Percentiles rank a stretch among this genome's conserved stretches.
These are phyloP conservation scores for Brassica hybrid DNA, from an alignment of 441 rosid genomes.

Conservation along the genomic window DNA sequence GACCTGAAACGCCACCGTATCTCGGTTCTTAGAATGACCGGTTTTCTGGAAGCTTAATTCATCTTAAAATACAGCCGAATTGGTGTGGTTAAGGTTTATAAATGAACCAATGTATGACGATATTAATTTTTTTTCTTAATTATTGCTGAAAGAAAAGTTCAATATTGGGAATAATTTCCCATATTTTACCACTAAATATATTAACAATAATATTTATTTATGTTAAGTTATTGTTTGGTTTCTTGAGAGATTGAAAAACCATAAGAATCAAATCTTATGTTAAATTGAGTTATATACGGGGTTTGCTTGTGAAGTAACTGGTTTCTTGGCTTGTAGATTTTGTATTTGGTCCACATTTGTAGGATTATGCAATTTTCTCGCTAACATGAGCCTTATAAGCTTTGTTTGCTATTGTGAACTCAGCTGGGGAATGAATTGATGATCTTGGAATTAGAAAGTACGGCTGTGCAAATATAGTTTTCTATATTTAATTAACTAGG, in stretches of 20 bases:
- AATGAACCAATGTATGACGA: neutral
- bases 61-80: neutral
- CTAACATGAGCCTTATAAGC: conserved; percentile 21
- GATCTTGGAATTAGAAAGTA: neutral
- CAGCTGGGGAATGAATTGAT: neutral
- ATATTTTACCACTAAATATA: conserved; percentile 1
- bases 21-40: conserved; percentile 82
- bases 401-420: conserved; percentile 30
- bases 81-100: neutral
- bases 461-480: no score
- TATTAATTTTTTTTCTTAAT: neutral
- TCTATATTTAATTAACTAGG: no score
- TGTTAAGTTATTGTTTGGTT: conserved; percentile 9
- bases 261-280: conserved; percentile 29
- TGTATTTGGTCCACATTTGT: conserved; percentile 35
- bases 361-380: conserved; percentile 25
- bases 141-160: neutral
- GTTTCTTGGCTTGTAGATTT: conserved; percentile 40
- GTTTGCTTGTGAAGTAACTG: conserved; percentile 30
- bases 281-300: conserved; percentile 17
- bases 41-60: conserved; percentile 69
- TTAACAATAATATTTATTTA: neutral
- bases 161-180: neutral
- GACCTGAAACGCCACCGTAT: conserved; percentile 76
- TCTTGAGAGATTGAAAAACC: conserved; percentile 22